A percentile compares a stretch with the other conserved stretches of the same genome.
Evolutionary conservation across 2,329 filamentous ascomycete genomes (phyloP).

Genomic region (Clonostachys chloroleuca): DNA sequence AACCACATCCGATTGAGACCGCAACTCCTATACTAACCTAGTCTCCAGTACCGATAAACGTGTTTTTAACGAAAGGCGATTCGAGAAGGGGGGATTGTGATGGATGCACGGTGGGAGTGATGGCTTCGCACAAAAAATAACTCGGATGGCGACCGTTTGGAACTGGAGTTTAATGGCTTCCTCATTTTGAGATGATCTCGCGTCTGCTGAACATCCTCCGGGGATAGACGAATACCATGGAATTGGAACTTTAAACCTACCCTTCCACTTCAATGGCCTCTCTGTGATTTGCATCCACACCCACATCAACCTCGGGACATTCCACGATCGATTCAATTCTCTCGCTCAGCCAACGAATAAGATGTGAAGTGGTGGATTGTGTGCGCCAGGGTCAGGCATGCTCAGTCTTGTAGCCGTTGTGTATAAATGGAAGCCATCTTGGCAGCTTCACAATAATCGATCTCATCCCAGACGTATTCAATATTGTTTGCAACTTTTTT

Average conservation of each 20-base stretch:
- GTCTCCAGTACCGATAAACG: constrained; percentile 17
- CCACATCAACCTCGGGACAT: too few species aligned
- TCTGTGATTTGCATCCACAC: too few species aligned
- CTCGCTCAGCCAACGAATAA: too few species aligned
- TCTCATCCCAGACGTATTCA: too few species aligned
- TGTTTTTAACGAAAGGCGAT: neutral
- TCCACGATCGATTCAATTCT: too few species aligned
- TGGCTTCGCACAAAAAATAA: constrained; percentile 7
- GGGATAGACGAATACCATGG: constrained; percentile 38
- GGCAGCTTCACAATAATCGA: too few species aligned
- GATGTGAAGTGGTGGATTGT: too few species aligned
- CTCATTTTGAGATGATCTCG: constrained; percentile 37
- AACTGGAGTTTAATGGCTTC: constrained; percentile 40
- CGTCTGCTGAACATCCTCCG: constrained; percentile 34
- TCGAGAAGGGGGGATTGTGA: constrained; percentile 4
- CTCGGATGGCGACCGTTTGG: constrained; percentile 37
- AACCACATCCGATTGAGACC: neutral
- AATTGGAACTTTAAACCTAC: constrained; percentile 16
- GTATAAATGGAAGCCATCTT: too few species aligned
- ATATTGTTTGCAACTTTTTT: too few species aligned
- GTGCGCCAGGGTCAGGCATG: too few species aligned
- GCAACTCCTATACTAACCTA: neutral
- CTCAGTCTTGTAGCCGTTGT: too few species aligned
- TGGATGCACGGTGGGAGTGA: constrained; percentile 4
- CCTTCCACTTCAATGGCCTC: too few species aligned